Evolutionary conservation across 2,329 filamentous ascomycete species (phyloP), one percentile per base, ranked within the genome.

Genomic region (Aspergillus texensis): DNA sequence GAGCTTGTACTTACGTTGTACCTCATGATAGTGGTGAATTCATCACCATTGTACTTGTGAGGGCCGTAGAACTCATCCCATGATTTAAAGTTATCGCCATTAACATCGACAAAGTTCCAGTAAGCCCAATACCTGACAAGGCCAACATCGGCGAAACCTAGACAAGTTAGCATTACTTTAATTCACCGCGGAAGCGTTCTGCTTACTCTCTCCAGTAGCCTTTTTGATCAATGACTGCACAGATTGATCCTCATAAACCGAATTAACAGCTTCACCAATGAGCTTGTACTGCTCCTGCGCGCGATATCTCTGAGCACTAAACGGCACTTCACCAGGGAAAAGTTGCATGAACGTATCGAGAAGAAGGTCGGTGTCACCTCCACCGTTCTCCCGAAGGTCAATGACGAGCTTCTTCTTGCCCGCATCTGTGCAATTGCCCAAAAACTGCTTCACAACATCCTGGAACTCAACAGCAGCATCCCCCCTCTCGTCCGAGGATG

Each of bases 331-430:
- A 6, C 71, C 68, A 4, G 83, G 84, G 70, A 85, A 85, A 24
- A 86, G 78, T 68, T 85, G 82, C 58, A 80, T 80, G 71, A 88
- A 88, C 0, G 81, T 68, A 43, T 83, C 80, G 48, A 78, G 79
- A 5, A 80, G 81, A 10, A 81, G 77, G 10, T 76, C 66, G 12
- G 84, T 69, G 53, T 74, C 71, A 1, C 88, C 88, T 48, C 88
- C 88, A 1, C 79, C 79, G 65, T 91, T 91, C 3, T 79, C 81
- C 5, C 83, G 82, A 11, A 90, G 70, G 65, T 91, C 89, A 61
- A 91, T 83, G 30, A 91, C 81, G 11, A 91, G 78, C 72, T 85
- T 87, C 9, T 78, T 84, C 70, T 86, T 87, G 4, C 80, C 78
- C 1, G 77, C 76, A 2, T 73, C 66, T 48, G 81, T 80, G 14